A percentile compares a stretch with the other conserved stretches of the same genome.
Evolutionary conservation across 164 flowering plant genomes (phyloP).

Genomic region (Magnolia kwangsiensis): DNA sequence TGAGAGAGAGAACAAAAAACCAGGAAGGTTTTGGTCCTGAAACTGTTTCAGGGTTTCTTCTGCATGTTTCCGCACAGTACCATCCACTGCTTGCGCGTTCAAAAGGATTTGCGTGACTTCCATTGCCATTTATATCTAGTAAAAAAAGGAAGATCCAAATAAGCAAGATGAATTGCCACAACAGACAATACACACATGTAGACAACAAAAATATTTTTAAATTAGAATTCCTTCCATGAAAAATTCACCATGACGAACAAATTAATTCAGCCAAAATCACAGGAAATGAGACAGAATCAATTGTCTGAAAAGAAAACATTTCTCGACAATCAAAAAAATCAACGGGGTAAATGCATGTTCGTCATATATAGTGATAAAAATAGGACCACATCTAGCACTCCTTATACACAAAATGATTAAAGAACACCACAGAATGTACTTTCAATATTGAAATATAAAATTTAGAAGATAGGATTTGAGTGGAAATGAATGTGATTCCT

Average conservation of each 20-base stretch:
- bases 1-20: slow-evolving; percentile 52
- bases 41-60: slow-evolving; percentile 53
- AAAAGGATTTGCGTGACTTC: slow-evolving; percentile 49
- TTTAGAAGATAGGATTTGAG: too few species aligned
- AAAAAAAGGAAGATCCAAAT: neutral
- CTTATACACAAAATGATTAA: too few species aligned
- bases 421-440: too few species aligned
- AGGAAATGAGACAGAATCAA: too few species aligned
- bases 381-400: too few species aligned
- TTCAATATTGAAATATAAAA: too few species aligned
- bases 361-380: too few species aligned
- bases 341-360: too few species aligned
- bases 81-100: slow-evolving; percentile 58
- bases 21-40: slow-evolving; percentile 61
- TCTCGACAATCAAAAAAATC: too few species aligned
- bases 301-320: too few species aligned
- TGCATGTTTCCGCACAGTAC: slow-evolving; percentile 50
- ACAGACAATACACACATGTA: neutral
- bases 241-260: neutral
- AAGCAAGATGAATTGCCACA: neutral
- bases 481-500: too few species aligned
- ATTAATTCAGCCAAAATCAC: neutral
- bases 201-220: neutral
- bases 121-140: neutral
- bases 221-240: neutral